Conservation (phyloP, 1,284 basidiomycete species). For the Ustanciosporium gigantosporum region DNA sequence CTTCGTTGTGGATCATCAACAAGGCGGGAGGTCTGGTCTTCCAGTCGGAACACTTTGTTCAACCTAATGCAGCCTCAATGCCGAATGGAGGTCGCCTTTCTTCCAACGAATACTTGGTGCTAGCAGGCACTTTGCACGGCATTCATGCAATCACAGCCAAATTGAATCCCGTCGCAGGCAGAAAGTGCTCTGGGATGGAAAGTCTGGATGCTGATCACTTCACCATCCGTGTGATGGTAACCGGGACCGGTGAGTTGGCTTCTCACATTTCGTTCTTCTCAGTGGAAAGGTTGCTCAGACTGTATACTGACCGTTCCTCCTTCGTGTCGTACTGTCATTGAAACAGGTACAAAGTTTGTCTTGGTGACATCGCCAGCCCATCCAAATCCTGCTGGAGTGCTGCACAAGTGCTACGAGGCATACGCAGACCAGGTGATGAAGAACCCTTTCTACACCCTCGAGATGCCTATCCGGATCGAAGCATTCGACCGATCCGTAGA, state of each 20-base stretch:
- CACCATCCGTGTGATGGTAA: conserved; percentile 84
- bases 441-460: conserved; percentile 97
- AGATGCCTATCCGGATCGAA: conserved; percentile 95
- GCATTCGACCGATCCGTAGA: conserved; percentile 73
- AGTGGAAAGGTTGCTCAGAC: not conserved
- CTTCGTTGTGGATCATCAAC: conserved; percentile 87
- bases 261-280: not conserved
- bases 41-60: conserved; percentile 74
- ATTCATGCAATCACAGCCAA: conserved; percentile 96
- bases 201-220: conserved; percentile 92
- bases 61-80: conserved; percentile 28
- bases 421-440: conserved; percentile 97
- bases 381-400: conserved; percentile 63
- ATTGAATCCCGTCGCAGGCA: conserved; percentile 72
- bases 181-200: conserved; percentile 75
- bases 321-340: not conserved
- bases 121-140: conserved; percentile 94
- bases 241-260: conserved; percentile 85
- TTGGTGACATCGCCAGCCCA: conserved; percentile 80
- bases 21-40: conserved; percentile 97
- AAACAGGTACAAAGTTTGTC: conserved; percentile 97
- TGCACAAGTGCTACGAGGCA: conserved; percentile 81
- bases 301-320: not conserved
- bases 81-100: conserved; percentile 61
- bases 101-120: conserved; percentile 97